phyloP scores from a whole-genome alignment of 2,329 filamentous ascomycete species.

The Fonsecaea pugnacius region DNA sequence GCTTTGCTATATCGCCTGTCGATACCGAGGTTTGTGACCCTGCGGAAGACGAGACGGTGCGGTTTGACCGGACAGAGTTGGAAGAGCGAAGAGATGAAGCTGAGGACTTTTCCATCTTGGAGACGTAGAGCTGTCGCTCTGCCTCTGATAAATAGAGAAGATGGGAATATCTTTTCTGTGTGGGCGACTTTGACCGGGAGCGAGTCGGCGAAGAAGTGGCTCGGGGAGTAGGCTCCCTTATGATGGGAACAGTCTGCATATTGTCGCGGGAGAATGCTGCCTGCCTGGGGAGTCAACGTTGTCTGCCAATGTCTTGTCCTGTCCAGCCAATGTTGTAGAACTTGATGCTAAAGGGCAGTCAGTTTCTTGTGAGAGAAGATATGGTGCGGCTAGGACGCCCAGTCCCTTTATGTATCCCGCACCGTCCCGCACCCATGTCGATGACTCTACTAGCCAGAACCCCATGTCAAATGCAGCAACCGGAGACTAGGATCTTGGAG shows the following conservation, averaged over 20 bases:
- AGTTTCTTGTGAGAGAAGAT: neutral
- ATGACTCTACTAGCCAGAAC: neutral
- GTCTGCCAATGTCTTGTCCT: neutral
- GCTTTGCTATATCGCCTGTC: constrained; percentile 58
- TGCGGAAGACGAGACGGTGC: constrained; percentile 60
- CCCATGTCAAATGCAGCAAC: constrained; percentile 16
- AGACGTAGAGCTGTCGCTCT: constrained; percentile 26
- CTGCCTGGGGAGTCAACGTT: neutral
- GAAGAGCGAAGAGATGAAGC: constrained; percentile 61
- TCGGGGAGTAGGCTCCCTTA: constrained; percentile 15
- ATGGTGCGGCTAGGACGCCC: neutral
- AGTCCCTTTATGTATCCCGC: constrained; percentile 14
- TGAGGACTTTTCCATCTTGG: constrained; percentile 51
- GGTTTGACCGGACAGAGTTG: constrained; percentile 85
- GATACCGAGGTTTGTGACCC: constrained; percentile 80
- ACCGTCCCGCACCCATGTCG: constrained; percentile 4
- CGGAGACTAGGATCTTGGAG: constrained; percentile 8
- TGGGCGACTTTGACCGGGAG: constrained; percentile 21
- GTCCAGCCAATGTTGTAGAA: neutral
- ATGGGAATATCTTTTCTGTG: constrained; percentile 28
- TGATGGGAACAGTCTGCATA: constrained; percentile 16
- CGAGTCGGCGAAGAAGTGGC: constrained; percentile 10
- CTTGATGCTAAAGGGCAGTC: neutral
- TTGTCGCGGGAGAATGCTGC: constrained; percentile 1
- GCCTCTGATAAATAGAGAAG: constrained; percentile 31